Conservation (phyloP, 306 rosid species). For the Cucurbita moschata region DNA sequence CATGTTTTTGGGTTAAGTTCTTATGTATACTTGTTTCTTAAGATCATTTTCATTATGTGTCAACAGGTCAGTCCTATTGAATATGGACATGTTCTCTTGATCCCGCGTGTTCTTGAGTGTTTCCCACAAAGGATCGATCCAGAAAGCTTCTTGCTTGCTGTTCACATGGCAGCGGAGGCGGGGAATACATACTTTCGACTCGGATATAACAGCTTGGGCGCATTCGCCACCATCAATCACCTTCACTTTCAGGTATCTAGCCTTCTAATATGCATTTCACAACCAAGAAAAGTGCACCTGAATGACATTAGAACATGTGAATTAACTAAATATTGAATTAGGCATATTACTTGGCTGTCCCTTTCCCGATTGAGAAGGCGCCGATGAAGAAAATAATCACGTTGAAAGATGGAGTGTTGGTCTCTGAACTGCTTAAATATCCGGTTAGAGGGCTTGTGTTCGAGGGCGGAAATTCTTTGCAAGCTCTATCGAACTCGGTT, state of each 20-base stretch:
- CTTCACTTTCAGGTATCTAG: conserved; percentile 83
- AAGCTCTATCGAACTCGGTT: conserved; percentile 49
- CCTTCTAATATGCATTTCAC: neutral
- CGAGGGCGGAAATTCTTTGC: conserved; percentile 53
- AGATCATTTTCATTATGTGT: neutral
- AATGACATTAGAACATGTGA: neutral
- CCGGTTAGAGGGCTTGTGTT: conserved; percentile 81
- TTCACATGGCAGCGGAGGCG: conserved; percentile 79
- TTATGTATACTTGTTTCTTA: neutral
- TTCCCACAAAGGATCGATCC: conserved; percentile 82
- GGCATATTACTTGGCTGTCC: conserved; percentile 81
- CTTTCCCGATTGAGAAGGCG: conserved; percentile 93
- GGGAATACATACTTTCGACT: conserved; percentile 57
- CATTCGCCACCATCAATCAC: conserved; percentile 96
- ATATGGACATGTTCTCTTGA: conserved; percentile 83
- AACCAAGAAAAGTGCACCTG: neutral
- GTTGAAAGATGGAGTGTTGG: conserved; percentile 36
- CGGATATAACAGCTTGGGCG: conserved; percentile 95
- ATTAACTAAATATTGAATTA: conserved; percentile 2
- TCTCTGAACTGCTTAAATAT: conserved; percentile 52
- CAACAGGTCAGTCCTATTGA: conserved; percentile 95
- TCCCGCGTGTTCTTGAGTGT: conserved; percentile 61
- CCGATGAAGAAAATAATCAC: conserved; percentile 48
- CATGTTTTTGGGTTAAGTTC: neutral
- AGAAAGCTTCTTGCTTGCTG: conserved; percentile 69